These are phyloP conservation scores for Chaetothyriales sp. DNA, from an alignment of 2,329 filamentous ascomycete species.

Conservation along the genomic window DNA sequence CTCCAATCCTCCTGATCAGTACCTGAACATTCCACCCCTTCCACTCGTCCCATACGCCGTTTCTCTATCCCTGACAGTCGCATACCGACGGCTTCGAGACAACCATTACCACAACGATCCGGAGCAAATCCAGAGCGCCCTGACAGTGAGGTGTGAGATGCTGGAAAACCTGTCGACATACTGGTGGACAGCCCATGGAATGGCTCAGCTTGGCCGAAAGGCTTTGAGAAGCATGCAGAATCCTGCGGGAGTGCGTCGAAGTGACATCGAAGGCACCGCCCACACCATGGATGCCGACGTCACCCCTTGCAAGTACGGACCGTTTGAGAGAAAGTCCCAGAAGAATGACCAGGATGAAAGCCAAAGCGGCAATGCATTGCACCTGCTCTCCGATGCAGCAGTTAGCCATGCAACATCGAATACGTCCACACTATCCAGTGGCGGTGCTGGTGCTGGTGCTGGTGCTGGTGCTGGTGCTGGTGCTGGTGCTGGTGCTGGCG, in stretches of 20 bases:
- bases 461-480: background rate
- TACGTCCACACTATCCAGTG: background rate
- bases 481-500: background rate
- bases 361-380: slow-evolving; percentile 8
- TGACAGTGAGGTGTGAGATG: slow-evolving; percentile 24
- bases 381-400: slow-evolving; percentile 16
- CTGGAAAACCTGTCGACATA: slow-evolving; percentile 22
- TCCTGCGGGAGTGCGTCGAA: slow-evolving; percentile 17
- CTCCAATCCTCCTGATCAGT: slow-evolving; percentile 16
- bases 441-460: background rate
- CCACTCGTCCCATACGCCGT: slow-evolving; percentile 43
- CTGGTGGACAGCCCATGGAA: slow-evolving; percentile 29
- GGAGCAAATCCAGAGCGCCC: slow-evolving; percentile 22
- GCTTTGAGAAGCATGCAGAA: slow-evolving; percentile 20
- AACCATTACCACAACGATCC: slow-evolving; percentile 30
- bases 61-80: slow-evolving; percentile 39
- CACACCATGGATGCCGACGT: slow-evolving; percentile 30
- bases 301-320: slow-evolving; percentile 16
- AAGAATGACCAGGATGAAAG: background rate
- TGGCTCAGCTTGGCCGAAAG: slow-evolving; percentile 27
- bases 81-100: slow-evolving; percentile 41
- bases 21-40: slow-evolving; percentile 30
- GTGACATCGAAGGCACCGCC: slow-evolving; percentile 29
- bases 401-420: slow-evolving; percentile 3
- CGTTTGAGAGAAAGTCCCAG: slow-evolving; percentile 9